Conservation (phyloP, 441 rosid genomes). For the Biscutella laevigata region DNA sequence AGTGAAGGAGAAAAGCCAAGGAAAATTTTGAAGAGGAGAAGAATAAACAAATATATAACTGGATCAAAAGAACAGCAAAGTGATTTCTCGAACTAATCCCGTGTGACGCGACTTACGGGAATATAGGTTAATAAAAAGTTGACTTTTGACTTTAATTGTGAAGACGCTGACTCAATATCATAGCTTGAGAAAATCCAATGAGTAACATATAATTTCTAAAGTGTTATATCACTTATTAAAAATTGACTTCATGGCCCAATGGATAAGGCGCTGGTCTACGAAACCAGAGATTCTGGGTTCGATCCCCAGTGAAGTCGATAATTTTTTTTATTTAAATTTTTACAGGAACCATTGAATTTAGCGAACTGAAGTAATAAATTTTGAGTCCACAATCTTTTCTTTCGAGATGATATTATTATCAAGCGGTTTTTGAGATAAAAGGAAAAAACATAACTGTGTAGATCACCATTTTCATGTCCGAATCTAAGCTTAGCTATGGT, state of each 20-base stretch:
- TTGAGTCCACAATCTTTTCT: too few relatives aligned
- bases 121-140: neutral
- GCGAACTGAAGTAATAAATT: too few relatives aligned
- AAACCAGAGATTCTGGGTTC: conserved; percentile 97
- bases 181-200: too few relatives aligned
- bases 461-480: neutral
- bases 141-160: conserved; percentile 5
- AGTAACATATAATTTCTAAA: too few relatives aligned
- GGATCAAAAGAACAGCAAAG: conserved; percentile 12
- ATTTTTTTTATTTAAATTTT: too few relatives aligned
- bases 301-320: conserved; percentile 93
- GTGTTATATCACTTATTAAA: too few relatives aligned
- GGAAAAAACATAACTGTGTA: too few relatives aligned
- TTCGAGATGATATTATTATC: too few relatives aligned
- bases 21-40: neutral
- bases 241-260: conserved; percentile 78
- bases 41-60: neutral
- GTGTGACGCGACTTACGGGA: conserved; percentile 21
- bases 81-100: conserved; percentile 5
- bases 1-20: neutral
- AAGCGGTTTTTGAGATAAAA: too few relatives aligned
- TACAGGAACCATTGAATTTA: too few relatives aligned
- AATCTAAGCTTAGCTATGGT: too few relatives aligned
- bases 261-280: conserved; percentile 99
- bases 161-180: too few relatives aligned